These are phyloP conservation scores for Microascus cirrosus DNA, from an alignment of 2,329 filamentous ascomycete genomes.

Conservation along the genomic window DNA sequence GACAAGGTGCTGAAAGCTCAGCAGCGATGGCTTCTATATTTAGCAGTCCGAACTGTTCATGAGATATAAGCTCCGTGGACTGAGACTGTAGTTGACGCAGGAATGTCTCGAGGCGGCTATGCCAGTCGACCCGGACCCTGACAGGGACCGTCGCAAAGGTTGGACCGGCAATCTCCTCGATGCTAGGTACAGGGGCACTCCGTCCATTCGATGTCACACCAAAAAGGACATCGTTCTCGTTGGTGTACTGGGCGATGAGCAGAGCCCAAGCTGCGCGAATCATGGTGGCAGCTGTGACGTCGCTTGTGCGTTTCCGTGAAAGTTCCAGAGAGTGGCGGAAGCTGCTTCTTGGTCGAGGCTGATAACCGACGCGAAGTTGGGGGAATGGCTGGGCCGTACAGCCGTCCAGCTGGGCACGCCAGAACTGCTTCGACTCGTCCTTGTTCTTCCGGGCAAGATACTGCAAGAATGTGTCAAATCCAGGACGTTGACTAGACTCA, in stretches of 20 bases:
- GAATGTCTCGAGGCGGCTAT: conserved; percentile 10
- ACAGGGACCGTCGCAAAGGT: conserved; percentile 16
- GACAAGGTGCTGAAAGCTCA: too few species aligned
- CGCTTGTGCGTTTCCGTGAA: conserved; percentile 14
- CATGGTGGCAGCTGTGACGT: conserved; percentile 30
- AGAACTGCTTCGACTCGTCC: too few species aligned
- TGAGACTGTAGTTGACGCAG: conserved; percentile 11
- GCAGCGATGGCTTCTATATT: conserved; percentile 2
- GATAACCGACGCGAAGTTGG: too few species aligned
- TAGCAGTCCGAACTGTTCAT: conserved; percentile 14
- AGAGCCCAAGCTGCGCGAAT: conserved; percentile 18
- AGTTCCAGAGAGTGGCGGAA: too few species aligned
- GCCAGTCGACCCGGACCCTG: conserved; percentile 10
- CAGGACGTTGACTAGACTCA: too few species aligned
- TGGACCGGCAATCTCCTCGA: conserved; percentile 14
- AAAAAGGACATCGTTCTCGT: conserved; percentile 22
- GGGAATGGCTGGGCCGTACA: too few species aligned
- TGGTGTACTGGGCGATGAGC: conserved; percentile 17
- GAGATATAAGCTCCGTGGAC: conserved; percentile 9
- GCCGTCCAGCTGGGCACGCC: too few species aligned
- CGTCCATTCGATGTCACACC: conserved; percentile 14
- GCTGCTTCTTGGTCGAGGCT: too few species aligned
- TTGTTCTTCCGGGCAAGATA: too few species aligned
- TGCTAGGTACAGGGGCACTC: conserved; percentile 10
- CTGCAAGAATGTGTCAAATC: too few species aligned